Base-by-base conservation (phyloP, 441 rosid species). In the Hura crepitans region DNA sequence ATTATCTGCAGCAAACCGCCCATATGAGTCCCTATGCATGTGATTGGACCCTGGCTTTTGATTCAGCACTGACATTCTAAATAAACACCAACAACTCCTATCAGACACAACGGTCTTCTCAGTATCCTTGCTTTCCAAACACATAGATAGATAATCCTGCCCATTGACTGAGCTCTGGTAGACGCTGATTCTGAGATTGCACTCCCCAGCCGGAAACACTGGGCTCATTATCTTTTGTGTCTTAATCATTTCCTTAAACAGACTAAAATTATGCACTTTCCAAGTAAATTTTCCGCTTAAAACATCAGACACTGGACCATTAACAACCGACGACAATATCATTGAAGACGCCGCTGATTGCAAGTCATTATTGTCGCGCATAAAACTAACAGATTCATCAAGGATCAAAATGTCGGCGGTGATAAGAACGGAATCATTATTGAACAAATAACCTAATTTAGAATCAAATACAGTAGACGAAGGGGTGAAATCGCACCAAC, bases 141-240 rank as follows among this genome's bases (percentile, higher is more conserved):
- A 92, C 97, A 92, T 92, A 0, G 99, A 96, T 47, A 96, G 59
- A 72, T 88, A 86, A 57, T 96, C 99, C 11, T 83, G 88, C 45
- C 89, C 89, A 42, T 87, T 93, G 57, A 96, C 97, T 0, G 91
- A 82, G 77, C 98, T 93, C 69, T 93, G 97, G 11, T 91, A 89
- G 71, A 93, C 98, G 79, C 98, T 96, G 62, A 93, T 90, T 81
- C 99, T 84, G 56, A 91, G 43, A 81, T 88, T 91, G 83, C 99
- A 96, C 71, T 96, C 99, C 2, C 99, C 99, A 6, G 98, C 98
- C 0, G 96, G 99, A 68, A 96, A 96, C 30, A 93, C 92, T 8
- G 96, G 97, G 76, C 99, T 96, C 98, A 93, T 89, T 77, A 96
- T 89, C 94, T 93, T 96, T 81, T 91, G 99, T 0, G 97, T 91